Conservation (phyloP, 2,329 filamentous ascomycete species). For the Periconia sp. region DNA sequence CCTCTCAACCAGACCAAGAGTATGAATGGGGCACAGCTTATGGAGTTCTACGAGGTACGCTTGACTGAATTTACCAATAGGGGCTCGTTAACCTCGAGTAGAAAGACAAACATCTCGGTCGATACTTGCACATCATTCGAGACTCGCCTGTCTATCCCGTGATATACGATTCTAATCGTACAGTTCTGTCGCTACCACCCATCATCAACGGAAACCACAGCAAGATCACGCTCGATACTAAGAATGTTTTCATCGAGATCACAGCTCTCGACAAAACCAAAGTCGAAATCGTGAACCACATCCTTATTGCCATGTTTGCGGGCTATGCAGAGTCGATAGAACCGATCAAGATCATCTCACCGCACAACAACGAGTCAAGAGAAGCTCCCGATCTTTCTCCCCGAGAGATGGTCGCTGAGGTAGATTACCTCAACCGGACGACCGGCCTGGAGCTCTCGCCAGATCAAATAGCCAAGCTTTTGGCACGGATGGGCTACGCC, state of each 20-base stretch:
- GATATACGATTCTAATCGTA: slow-evolving; percentile 86
- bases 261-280: slow-evolving; percentile 97
- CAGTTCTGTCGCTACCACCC: slow-evolving; percentile 90
- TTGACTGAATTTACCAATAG: background rate
- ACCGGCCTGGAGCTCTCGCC: slow-evolving; percentile 81
- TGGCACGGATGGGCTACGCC: slow-evolving; percentile 88
- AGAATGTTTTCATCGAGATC: slow-evolving; percentile 95
- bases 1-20: slow-evolving; percentile 90
- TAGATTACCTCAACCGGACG: slow-evolving; percentile 93
- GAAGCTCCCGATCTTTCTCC: slow-evolving; percentile 82
- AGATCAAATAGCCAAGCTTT: slow-evolving; percentile 75
- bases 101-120: slow-evolving; percentile 88
- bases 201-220: slow-evolving; percentile 98
- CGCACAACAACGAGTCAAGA: slow-evolving; percentile 85
- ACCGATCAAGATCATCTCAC: slow-evolving; percentile 88
- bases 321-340: slow-evolving; percentile 93
- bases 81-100: slow-evolving; percentile 47
- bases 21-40: slow-evolving; percentile 87
- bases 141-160: slow-evolving; percentile 95
- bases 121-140: slow-evolving; percentile 91
- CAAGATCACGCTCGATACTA: slow-evolving; percentile 91
- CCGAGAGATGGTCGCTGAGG: slow-evolving; percentile 78
- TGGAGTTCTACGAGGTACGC: slow-evolving; percentile 82
- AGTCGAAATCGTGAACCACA: slow-evolving; percentile 92
- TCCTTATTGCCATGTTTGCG: slow-evolving; percentile 97